Conservation (phyloP, 495 filamentous ascomycete species). For the Niebla homalea region DNA sequence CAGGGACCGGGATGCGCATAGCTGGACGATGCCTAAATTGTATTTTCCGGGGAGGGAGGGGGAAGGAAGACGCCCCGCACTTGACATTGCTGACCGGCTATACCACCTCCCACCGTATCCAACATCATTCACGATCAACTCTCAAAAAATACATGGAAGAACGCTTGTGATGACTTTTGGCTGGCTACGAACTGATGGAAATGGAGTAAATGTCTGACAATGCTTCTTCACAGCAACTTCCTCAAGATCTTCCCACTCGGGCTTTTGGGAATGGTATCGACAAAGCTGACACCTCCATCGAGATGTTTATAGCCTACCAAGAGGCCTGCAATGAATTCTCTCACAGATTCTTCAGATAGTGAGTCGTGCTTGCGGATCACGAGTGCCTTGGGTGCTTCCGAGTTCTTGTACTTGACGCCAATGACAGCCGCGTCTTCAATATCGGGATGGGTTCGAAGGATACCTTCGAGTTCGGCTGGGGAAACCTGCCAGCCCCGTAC, state of each 20-base stretch:
- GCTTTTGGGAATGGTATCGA: slow-evolving; percentile 58
- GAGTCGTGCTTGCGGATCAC: slow-evolving; percentile 34
- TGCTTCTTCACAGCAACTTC: slow-evolving; percentile 43
- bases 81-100: too few relatives aligned
- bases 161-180: too few relatives aligned
- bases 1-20: too few relatives aligned
- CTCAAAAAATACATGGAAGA: too few relatives aligned
- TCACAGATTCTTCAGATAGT: slow-evolving; percentile 43
- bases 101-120: too few relatives aligned
- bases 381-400: slow-evolving; percentile 59
- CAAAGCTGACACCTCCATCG: slow-evolving; percentile 54
- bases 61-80: too few relatives aligned
- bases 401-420: slow-evolving; percentile 44
- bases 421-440: slow-evolving; percentile 69
- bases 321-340: slow-evolving; percentile 44
- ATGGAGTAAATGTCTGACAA: too few relatives aligned
- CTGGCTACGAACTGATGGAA: too few relatives aligned
- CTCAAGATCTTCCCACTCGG: slow-evolving; percentile 66
- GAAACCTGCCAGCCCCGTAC: slow-evolving; percentile 74
- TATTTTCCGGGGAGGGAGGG: too few relatives aligned
- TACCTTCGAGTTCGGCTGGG: slow-evolving; percentile 68
- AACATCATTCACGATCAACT: too few relatives aligned
- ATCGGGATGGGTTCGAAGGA: slow-evolving; percentile 54
- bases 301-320: slow-evolving; percentile 53
- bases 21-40: too few relatives aligned